Evolutionary conservation across 2,329 filamentous ascomycete species (phyloP).

Genomic region (Rhinocladiella similis): DNA sequence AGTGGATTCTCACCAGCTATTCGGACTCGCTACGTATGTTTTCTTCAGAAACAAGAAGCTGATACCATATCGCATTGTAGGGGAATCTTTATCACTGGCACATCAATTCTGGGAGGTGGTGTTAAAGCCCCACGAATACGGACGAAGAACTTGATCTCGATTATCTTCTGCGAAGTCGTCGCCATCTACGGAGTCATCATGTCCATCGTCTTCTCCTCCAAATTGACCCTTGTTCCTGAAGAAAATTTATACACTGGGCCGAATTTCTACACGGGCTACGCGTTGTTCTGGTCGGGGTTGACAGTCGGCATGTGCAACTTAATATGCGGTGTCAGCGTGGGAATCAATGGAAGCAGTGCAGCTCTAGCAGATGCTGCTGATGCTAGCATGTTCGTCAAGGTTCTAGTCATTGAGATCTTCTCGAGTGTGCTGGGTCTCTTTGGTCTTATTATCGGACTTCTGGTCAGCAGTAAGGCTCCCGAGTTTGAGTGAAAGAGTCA

Average conservation of each 20-base stretch:
- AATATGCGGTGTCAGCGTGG: slow-evolving; percentile 92
- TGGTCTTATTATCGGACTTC: slow-evolving; percentile 88
- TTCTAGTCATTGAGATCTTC: slow-evolving; percentile 98
- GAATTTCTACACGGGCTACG: slow-evolving; percentile 92
- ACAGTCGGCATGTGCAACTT: slow-evolving; percentile 96
- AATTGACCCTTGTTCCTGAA: slow-evolving; percentile 64
- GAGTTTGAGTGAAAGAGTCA: slow-evolving; percentile 58
- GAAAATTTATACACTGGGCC: slow-evolving; percentile 69
- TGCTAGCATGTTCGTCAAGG: slow-evolving; percentile 93
- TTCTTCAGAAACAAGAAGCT: background rate
- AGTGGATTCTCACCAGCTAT: background rate
- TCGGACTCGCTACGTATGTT: background rate
- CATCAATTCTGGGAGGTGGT: slow-evolving; percentile 93
- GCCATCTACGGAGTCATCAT: slow-evolving; percentile 99
- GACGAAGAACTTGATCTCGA: slow-evolving; percentile 99
- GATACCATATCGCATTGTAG: slow-evolving; percentile 50
- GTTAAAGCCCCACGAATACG: slow-evolving; percentile 96
- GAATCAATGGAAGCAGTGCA: slow-evolving; percentile 96
- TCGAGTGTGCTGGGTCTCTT: slow-evolving; percentile 96
- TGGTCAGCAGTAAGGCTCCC: slow-evolving; percentile 79
- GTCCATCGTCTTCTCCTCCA: slow-evolving; percentile 95
- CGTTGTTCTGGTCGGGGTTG: slow-evolving; percentile 92
- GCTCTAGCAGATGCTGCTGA: slow-evolving; percentile 95
- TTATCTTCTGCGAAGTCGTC: slow-evolving; percentile 99
- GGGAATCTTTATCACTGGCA: slow-evolving; percentile 98